These are phyloP conservation scores for Phoenix roebelenii DNA, from an alignment of 176 grass and related monocot genomes.

Conservation along the genomic window DNA sequence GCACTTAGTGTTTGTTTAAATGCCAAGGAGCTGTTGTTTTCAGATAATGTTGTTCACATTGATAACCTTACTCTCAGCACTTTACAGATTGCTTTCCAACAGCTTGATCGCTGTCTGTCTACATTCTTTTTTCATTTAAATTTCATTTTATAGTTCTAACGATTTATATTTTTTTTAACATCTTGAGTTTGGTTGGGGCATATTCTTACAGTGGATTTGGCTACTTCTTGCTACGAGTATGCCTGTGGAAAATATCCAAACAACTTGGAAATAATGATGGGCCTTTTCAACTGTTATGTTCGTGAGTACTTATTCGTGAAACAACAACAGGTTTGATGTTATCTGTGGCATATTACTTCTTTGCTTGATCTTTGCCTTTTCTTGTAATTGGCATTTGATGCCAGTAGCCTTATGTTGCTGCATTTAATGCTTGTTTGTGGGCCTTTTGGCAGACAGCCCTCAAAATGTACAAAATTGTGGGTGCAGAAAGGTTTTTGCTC, in stretches of 20 bases:
- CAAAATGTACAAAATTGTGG: constrained; percentile 97
- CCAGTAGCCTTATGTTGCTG: too few relatives aligned
- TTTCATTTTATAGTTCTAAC: constrained; percentile 3
- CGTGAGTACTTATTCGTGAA: constrained; percentile 92
- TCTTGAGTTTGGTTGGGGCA: constrained; percentile 11
- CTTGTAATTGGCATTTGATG: neutral
- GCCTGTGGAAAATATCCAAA: constrained; percentile 77
- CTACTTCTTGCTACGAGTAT: constrained; percentile 95
- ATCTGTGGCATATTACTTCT: neutral
- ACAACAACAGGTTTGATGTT: constrained; percentile 76
- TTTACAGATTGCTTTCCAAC: constrained; percentile 90
- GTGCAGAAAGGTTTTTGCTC: constrained; percentile 92
- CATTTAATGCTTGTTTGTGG: constrained; percentile 19
- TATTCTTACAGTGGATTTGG: constrained; percentile 77
- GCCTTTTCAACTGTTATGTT: constrained; percentile 95
- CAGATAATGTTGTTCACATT: constrained; percentile 63
- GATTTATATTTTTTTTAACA: constrained; percentile 10
- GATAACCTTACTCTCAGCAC: constrained; percentile 97
- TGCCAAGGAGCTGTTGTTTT: constrained; percentile 67
- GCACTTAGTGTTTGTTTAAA: constrained; percentile 58
- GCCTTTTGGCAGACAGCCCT: constrained; percentile 76
- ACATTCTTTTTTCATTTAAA: constrained; percentile 7
- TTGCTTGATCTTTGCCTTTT: neutral
- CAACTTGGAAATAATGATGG: constrained; percentile 98
- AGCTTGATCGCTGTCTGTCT: constrained; percentile 67